Conservation (phyloP, 106 monocot species). For the Xerophyta viscosa region DNA sequence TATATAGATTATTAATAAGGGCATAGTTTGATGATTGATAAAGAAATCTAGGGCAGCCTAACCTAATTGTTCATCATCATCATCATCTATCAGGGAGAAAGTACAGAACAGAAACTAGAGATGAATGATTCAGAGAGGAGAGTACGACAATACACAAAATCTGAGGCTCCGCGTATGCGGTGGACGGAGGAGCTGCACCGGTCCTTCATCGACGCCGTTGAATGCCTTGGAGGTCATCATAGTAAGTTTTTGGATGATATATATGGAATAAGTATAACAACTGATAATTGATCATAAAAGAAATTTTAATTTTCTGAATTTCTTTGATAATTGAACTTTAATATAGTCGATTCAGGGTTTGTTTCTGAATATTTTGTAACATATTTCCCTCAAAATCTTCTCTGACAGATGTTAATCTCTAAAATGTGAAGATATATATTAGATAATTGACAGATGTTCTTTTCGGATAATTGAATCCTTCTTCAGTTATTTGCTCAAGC, state of each 20-base stretch:
- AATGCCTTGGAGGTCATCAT: slow-evolving; percentile 54
- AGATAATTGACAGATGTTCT: too few species aligned
- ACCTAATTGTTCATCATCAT: neutral
- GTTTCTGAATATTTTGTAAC: too few species aligned
- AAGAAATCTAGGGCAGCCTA: neutral
- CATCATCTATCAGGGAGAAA: neutral
- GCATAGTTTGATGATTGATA: neutral
- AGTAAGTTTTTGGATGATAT: slow-evolving; percentile 48
- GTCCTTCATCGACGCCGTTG: slow-evolving; percentile 51
- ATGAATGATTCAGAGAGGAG: slow-evolving; percentile 24
- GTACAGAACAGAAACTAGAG: neutral
- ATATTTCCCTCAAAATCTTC: too few species aligned
- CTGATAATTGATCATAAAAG: too few species aligned
- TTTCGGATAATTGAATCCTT: too few species aligned
- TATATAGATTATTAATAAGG: neutral
- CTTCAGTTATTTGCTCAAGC: too few species aligned
- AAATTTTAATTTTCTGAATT: too few species aligned
- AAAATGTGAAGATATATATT: too few species aligned
- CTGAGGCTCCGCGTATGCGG: slow-evolving; percentile 61
- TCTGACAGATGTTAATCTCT: too few species aligned
- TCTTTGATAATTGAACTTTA: too few species aligned
- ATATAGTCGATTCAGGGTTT: too few species aligned
- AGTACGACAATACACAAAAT: slow-evolving; percentile 63
- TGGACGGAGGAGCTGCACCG: slow-evolving; percentile 84
- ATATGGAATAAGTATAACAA: too few species aligned